These are phyloP conservation scores for Tricholoma bakamatsutake DNA, from an alignment of 768 basidiomycete genomes.

Conservation along the genomic window DNA sequence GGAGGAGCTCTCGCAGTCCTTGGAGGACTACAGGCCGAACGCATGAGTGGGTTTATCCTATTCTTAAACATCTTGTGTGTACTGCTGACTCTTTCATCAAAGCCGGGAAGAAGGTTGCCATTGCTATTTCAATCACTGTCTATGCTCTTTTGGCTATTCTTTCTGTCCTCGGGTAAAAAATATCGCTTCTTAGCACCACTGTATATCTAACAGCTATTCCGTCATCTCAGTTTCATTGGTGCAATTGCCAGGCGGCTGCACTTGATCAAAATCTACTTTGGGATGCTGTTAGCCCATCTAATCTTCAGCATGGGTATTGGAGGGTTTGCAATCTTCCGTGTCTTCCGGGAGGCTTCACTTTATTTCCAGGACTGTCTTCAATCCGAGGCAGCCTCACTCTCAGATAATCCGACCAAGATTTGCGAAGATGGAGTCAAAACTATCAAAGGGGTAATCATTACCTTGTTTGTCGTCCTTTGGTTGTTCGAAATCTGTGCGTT, in stretches of 20 bases:
- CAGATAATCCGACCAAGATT: constrained; percentile 18
- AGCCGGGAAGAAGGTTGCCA: constrained; percentile 32
- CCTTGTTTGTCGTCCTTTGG: constrained; percentile 39
- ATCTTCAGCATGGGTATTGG: constrained; percentile 40
- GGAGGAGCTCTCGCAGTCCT: constrained; percentile 35
- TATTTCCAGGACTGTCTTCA: constrained; percentile 32
- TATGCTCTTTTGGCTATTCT: constrained; percentile 37
- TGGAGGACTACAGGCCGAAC: constrained; percentile 16
- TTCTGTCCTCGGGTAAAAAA: constrained; percentile 38
- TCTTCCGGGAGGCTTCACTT: constrained; percentile 35
- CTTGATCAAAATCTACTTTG: constrained; percentile 38
- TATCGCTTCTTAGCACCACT: neutral
- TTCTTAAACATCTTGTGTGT: neutral
- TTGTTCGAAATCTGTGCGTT: constrained; percentile 43
- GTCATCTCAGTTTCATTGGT: constrained; percentile 33
- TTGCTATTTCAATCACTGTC: constrained; percentile 36
- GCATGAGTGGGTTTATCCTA: constrained; percentile 6
- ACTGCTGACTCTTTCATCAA: constrained; percentile 3
- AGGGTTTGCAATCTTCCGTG: constrained; percentile 36
- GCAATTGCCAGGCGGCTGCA: constrained; percentile 33
- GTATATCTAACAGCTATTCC: neutral
- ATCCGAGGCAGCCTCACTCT: constrained; percentile 3
- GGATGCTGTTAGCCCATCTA: constrained; percentile 35
- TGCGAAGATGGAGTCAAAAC: constrained; percentile 36
- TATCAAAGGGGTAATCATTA: constrained; percentile 36